These are phyloP conservation scores for Kodamaea suecica DNA, from an alignment of 1,139 yeast genomes.

Conservation along the genomic window DNA sequence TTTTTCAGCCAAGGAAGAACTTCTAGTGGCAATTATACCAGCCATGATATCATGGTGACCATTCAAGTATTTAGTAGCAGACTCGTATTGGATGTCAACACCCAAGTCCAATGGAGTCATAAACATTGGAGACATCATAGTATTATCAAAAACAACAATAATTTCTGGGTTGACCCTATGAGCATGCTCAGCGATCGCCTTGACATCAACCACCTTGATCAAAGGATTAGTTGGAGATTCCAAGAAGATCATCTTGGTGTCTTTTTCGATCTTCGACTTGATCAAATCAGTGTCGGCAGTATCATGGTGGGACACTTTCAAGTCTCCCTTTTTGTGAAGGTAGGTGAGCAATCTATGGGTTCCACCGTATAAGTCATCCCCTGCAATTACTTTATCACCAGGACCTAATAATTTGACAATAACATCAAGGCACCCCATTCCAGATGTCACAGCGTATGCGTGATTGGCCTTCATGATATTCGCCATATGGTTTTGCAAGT, in stretches of 20 bases:
- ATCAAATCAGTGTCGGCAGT: conserved; percentile 70
- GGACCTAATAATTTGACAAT: conserved; percentile 69
- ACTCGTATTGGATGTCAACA: conserved; percentile 87
- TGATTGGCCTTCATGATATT: conserved; percentile 71
- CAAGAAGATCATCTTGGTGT: conserved; percentile 71
- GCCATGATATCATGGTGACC: conserved; percentile 98
- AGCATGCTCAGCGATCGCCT: conserved; percentile 60
- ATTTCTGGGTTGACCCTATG: conserved; percentile 66
- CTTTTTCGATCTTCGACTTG: conserved; percentile 46
- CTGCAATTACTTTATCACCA: conserved; percentile 85
- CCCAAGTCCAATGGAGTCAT: conserved; percentile 84
- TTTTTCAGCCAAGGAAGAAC: conserved; percentile 60
- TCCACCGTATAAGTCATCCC: conserved; percentile 92
- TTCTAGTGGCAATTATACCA: conserved; percentile 76
- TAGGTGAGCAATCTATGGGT: conserved; percentile 81
- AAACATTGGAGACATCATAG: conserved; percentile 90
- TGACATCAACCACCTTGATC: conserved; percentile 80
- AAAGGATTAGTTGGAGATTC: conserved; percentile 93
- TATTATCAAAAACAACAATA: conserved; percentile 84
- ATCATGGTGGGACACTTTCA: conserved; percentile 73
- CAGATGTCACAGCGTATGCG: conserved; percentile 80
- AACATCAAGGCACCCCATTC: conserved; percentile 91
- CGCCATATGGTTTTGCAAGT: conserved; percentile 72
- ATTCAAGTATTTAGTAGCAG: conserved; percentile 86
- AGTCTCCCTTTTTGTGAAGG: conserved; percentile 62